These are phyloP conservation scores for Hydnum rufescens DNA, from an alignment of 768 basidiomycete species.

Conservation along the genomic window DNA sequence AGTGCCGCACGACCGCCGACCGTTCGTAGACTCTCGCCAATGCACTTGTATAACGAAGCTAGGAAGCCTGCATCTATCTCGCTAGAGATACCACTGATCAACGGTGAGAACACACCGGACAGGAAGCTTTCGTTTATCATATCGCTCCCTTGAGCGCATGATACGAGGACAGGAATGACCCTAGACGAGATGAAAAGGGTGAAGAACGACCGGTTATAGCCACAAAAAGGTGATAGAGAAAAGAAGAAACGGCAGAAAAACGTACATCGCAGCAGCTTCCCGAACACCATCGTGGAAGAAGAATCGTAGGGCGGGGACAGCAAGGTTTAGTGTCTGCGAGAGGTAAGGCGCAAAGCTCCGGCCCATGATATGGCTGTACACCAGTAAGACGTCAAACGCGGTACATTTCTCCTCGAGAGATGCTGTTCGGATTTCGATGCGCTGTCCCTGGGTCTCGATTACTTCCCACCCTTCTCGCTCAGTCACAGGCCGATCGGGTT, in stretches of 20 bases:
- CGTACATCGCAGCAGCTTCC: slow-evolving; percentile 57
- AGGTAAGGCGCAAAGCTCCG: slow-evolving; percentile 53
- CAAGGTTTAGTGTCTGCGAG: slow-evolving; percentile 46
- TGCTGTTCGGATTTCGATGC: slow-evolving; percentile 58
- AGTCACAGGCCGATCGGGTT: slow-evolving; percentile 31
- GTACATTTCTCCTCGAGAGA: slow-evolving; percentile 68
- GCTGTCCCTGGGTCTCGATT: slow-evolving; percentile 54
- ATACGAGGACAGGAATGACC: slow-evolving; percentile 48
- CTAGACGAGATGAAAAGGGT: slow-evolving; percentile 20
- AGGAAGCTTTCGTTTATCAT: slow-evolving; percentile 52
- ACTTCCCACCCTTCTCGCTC: slow-evolving; percentile 66
- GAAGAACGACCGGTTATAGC: slow-evolving; percentile 16
- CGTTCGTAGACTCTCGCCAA: slow-evolving; percentile 27
- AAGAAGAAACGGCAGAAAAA: background rate
- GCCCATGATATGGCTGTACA: slow-evolving; percentile 52
- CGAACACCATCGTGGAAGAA: slow-evolving; percentile 74
- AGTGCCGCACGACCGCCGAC: slow-evolving; percentile 29
- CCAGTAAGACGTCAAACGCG: slow-evolving; percentile 70
- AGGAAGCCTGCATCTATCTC: slow-evolving; percentile 64
- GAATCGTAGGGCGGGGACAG: slow-evolving; percentile 49
- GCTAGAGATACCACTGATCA: slow-evolving; percentile 39
- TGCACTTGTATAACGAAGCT: slow-evolving; percentile 52
- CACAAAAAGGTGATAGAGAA: background rate
- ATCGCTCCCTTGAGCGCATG: slow-evolving; percentile 43
- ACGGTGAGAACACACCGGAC: slow-evolving; percentile 41